These are phyloP conservation scores for Gentiana straminea DNA, from an alignment of 257 asterid genomes.

Conservation along the genomic window DNA sequence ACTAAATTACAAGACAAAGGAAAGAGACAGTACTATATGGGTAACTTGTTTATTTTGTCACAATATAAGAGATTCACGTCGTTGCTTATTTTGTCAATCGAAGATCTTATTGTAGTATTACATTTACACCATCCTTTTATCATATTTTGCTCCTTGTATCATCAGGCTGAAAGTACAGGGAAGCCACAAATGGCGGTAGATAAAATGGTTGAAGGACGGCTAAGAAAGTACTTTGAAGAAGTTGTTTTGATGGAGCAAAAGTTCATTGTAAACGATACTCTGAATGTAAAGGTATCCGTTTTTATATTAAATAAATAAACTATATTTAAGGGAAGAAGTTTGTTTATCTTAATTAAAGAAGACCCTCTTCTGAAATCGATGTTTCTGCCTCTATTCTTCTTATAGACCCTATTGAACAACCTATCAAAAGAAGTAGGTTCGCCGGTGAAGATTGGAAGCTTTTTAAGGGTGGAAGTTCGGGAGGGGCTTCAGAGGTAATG, in stretches of 20 bases:
- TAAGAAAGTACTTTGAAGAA: conserved; percentile 88
- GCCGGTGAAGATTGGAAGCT: conserved; percentile 60
- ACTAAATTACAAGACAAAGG: too few species aligned
- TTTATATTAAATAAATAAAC: neutral
- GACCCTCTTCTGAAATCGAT: neutral
- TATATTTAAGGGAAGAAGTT: neutral
- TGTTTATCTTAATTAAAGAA: neutral
- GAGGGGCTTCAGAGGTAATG: conserved; percentile 70
- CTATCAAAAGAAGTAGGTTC: conserved; percentile 82
- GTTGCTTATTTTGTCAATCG: too few species aligned
- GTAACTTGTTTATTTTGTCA: too few species aligned
- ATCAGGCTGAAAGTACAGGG: conserved; percentile 83
- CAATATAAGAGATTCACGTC: too few species aligned
- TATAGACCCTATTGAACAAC: conserved; percentile 60
- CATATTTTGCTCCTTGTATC: conserved; percentile 12
- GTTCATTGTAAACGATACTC: conserved; percentile 60
- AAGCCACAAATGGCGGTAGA: conserved; percentile 82
- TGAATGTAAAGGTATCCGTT: conserved; percentile 20
- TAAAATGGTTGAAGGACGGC: conserved; percentile 90
- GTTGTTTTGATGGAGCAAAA: conserved; percentile 96
- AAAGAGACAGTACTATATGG: too few species aligned
- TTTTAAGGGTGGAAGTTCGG: conserved; percentile 85
- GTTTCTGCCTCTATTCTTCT: neutral
- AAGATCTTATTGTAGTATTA: neutral
- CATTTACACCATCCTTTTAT: neutral